These are phyloP conservation scores for Luvunga scandens DNA, from an alignment of 345 rosid species.

Conservation along the genomic window DNA sequence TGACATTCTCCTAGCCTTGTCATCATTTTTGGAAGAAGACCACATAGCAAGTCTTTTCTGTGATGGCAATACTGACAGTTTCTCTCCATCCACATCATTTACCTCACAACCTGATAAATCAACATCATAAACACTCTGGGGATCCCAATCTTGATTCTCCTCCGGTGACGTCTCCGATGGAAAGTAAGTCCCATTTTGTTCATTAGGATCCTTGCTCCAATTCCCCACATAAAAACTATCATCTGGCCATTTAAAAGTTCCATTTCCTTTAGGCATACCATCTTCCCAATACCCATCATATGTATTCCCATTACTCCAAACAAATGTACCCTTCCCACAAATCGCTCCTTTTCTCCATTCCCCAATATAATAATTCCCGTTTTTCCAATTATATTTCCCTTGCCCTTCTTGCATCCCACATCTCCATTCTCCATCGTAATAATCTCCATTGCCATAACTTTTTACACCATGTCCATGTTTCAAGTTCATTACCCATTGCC, in stretches of 20 bases:
- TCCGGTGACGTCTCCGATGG: constrained; percentile 42
- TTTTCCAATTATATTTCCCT: constrained; percentile 74
- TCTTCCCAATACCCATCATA: constrained; percentile 85
- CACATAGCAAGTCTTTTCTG: constrained; percentile 81
- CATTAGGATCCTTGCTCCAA: constrained; percentile 81
- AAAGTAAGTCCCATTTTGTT: constrained; percentile 72
- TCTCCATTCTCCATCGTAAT: constrained; percentile 88
- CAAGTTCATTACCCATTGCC: constrained; percentile 87
- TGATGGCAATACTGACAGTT: constrained; percentile 70
- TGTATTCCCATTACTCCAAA: constrained; percentile 63
- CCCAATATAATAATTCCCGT: constrained; percentile 55
- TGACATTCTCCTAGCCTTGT: constrained; percentile 61
- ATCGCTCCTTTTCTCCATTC: constrained; percentile 80
- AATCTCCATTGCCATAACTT: constrained; percentile 65
- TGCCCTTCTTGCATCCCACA: constrained; percentile 75
- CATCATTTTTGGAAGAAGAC: constrained; percentile 63
- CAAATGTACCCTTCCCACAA: constrained; percentile 63
- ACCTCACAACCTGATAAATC: constrained; percentile 37
- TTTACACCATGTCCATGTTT: constrained; percentile 80
- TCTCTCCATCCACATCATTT: constrained; percentile 53
- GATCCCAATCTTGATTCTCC: constrained; percentile 60
- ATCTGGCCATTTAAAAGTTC: constrained; percentile 69
- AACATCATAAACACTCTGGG: constrained; percentile 48
- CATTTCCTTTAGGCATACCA: constrained; percentile 76
- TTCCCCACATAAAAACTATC: constrained; percentile 82